Conservation (phyloP, 768 basidiomycete genomes). For the Agrocybe pediades region DNA sequence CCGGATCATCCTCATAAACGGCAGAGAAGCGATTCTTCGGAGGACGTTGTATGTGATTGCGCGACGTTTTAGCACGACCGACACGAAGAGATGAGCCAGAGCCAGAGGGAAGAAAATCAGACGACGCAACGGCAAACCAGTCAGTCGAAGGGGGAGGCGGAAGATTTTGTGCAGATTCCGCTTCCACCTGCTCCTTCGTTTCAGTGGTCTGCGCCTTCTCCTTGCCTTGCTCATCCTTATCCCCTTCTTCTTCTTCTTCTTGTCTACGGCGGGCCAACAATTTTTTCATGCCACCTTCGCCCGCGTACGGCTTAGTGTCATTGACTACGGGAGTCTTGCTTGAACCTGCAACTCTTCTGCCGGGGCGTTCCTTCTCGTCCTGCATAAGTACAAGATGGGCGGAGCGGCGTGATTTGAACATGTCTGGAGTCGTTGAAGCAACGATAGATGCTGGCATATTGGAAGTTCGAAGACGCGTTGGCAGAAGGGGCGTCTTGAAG, state of each 20-base stretch:
- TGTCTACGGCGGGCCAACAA: slow-evolving; percentile 62
- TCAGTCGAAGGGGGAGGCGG: slow-evolving; percentile 24
- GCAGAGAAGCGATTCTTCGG: slow-evolving; percentile 67
- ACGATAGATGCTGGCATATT: slow-evolving; percentile 31
- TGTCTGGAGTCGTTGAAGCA: slow-evolving; percentile 50
- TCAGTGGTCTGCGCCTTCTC: slow-evolving; percentile 7
- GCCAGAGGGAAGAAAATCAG: slow-evolving; percentile 22
- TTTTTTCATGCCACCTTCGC: slow-evolving; percentile 79
- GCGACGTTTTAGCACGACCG: slow-evolving; percentile 56
- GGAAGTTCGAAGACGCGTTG: slow-evolving; percentile 53
- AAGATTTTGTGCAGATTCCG: slow-evolving; percentile 17
- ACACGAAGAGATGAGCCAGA: slow-evolving; percentile 63
- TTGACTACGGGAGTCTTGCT: slow-evolving; percentile 45
- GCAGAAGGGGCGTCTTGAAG: slow-evolving; percentile 78
- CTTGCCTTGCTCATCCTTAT: slow-evolving; percentile 25
- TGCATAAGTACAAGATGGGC: slow-evolving; percentile 58
- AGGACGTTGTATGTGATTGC: slow-evolving; percentile 61
- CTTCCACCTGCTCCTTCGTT: slow-evolving; percentile 17
- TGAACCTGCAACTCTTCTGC: slow-evolving; percentile 37
- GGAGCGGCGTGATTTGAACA: slow-evolving; percentile 58
- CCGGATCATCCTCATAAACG: slow-evolving; percentile 50
- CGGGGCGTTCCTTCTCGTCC: slow-evolving; percentile 57
- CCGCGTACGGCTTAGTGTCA: slow-evolving; percentile 76
- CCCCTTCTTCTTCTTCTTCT: slow-evolving; percentile 51
- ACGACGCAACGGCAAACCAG: slow-evolving; percentile 32